Base-by-base conservation (phyloP, 495 filamentous ascomycete genomes). In the Rusavskia elegans region DNA sequence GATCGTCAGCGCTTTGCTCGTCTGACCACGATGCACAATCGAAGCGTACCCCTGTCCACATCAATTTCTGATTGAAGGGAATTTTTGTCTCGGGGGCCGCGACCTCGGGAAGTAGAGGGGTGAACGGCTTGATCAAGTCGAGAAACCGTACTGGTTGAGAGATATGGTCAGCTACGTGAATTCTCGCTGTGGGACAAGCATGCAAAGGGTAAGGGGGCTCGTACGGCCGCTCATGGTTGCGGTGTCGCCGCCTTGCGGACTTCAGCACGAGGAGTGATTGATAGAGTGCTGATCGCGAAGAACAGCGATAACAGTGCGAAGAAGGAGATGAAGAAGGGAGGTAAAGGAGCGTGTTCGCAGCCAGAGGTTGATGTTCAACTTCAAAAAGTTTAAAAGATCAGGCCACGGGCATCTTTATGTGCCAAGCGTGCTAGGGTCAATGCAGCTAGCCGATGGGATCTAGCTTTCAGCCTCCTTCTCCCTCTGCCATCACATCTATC, bases 61-160 rank as follows among this genome's bases (percentile, higher is more conserved):
- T 94, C 79, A 97, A 72, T 74, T 93, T 90, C 73, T 97, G 90
- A 75, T 93, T 90, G 81, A 97, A 99, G 57, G 90, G 87, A 48
- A 89, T 83, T 75, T 95, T 95, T 61, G 83, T 76, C 74, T 99
- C 92, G 54, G 92, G 93, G 61, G 93, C 82, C 72, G 89, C 83
- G 69, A 99, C 92, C 82, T 99, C 92, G 66, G 92, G 92, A 67
- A 99, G 84, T 78, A 96, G 84, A 71, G 92, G 89, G 75, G 89
- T 84, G 71, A 99, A 99, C 68, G 93, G 92, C 72, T 97, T 99
- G 72, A 99, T 90, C 60, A 96, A 79, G 72, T 99, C 92, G 73
- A 99, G 88, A 66, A 99, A 99, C 65, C 92, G 93, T 73, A 97
- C 90, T 96, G 71, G 59, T 58, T 45, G 49, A 35, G 53, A 45